Percentiles rank a stretch among this genome's conserved stretches.
Conservation (phyloP, 805 yeast species). For the Tetrapisispora iriomotensis region DNA sequence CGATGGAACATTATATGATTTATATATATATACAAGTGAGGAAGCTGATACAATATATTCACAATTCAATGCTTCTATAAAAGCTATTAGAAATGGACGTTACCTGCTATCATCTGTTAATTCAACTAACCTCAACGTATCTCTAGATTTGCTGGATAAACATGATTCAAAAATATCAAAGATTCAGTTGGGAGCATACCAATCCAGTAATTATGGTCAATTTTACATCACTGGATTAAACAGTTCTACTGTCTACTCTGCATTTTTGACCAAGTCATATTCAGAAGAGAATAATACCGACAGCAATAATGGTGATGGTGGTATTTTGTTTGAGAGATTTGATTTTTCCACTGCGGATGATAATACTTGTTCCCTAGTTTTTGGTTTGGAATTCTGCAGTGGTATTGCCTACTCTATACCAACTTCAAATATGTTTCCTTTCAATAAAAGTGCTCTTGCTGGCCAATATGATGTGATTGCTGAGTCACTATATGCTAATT, state of each 20-base stretch:
- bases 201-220: constrained; percentile 36
- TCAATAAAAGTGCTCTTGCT: constrained; percentile 31
- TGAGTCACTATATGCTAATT: constrained; percentile 44
- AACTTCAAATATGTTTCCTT: constrained; percentile 30
- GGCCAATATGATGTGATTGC: constrained; percentile 59
- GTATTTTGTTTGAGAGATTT: constrained; percentile 49
- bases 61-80: constrained; percentile 48
- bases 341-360: constrained; percentile 45
- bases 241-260: constrained; percentile 51
- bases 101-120: constrained; percentile 24
- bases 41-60: constrained; percentile 28
- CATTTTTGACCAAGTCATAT: constrained; percentile 46
- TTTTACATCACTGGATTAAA: constrained; percentile 55
- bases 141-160: constrained; percentile 6
- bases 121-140: not conserved
- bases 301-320: constrained; percentile 38
- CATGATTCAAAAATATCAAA: constrained; percentile 14
- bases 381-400: constrained; percentile 64
- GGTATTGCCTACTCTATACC: constrained; percentile 88
- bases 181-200: constrained; percentile 21
- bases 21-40: constrained; percentile 41
- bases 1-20: constrained; percentile 21
- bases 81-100: constrained; percentile 57
- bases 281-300: constrained; percentile 23
- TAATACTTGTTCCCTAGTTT: constrained; percentile 62